Conservation (phyloP, 2,329 filamentous ascomycete species). For the Fusarium lyarnte region DNA sequence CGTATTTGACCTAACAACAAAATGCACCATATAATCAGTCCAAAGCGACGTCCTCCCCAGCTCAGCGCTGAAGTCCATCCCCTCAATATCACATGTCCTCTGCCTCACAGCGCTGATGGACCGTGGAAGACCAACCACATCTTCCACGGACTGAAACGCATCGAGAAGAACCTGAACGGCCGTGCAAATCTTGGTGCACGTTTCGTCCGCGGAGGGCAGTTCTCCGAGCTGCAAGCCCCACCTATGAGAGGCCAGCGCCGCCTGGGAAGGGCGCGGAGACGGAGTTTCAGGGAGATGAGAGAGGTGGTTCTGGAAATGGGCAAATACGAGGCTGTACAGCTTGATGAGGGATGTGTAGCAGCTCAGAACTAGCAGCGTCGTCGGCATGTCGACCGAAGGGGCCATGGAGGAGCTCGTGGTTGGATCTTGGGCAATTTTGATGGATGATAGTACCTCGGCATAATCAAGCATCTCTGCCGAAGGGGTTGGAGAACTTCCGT, state of each 20-base stretch:
- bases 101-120: not conserved
- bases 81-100: not conserved
- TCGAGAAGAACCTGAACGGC: not conserved
- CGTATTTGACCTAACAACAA: not conserved
- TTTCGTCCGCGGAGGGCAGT: conserved; percentile 6
- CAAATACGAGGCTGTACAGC: not conserved
- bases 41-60: not conserved
- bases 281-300: not conserved
- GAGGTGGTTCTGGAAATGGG: not conserved
- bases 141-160: not conserved
- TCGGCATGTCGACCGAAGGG: not conserved
- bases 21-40: not conserved
- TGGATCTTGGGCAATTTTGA: not conserved
- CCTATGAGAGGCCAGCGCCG: not conserved
- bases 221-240: conserved; percentile 11
- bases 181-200: conserved; percentile 4
- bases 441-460: fast-evolving
- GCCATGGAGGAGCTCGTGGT: not conserved
- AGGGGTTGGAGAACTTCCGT: not conserved
- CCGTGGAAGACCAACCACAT: not conserved
- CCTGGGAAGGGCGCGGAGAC: not conserved
- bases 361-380: not conserved
- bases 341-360: not conserved
- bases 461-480: not conserved
- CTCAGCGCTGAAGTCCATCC: not conserved